phyloP scores from a whole-genome alignment of 352 stramenopile species.

The Phytophthora rubi region DNA sequence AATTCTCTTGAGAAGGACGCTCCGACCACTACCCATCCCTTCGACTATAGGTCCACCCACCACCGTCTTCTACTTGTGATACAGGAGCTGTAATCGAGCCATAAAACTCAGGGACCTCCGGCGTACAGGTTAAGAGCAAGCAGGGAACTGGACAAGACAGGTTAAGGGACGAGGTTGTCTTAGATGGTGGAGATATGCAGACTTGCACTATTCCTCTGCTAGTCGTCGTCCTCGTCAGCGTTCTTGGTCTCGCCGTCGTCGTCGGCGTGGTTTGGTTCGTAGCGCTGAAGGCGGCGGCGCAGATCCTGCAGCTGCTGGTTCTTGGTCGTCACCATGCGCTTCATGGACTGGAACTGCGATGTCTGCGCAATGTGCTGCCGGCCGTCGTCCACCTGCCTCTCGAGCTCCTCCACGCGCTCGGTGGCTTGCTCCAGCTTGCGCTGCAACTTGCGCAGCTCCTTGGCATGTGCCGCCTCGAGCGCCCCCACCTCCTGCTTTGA shows the following conservation, averaged over 20 bases:
- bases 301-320: slow-evolving; percentile 80
- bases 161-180: neutral
- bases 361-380: slow-evolving; percentile 78
- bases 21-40: neutral
- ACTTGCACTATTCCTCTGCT: slow-evolving; percentile 11
- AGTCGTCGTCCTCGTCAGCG: slow-evolving; percentile 56
- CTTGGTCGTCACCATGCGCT: slow-evolving; percentile 82
- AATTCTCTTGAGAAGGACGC: slow-evolving; percentile 46
- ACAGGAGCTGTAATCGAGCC: neutral
- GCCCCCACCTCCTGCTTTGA: slow-evolving; percentile 56
- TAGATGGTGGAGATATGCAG: slow-evolving; percentile 1
- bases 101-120: neutral
- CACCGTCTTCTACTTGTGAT: neutral
- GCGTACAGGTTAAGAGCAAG: neutral
- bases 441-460: slow-evolving; percentile 61
- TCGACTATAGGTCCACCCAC: neutral
- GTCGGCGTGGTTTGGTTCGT: slow-evolving; percentile 69
- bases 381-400: slow-evolving; percentile 61
- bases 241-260: slow-evolving; percentile 62
- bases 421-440: slow-evolving; percentile 61
- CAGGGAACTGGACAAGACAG: neutral
- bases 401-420: slow-evolving; percentile 62
- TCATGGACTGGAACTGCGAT: slow-evolving; percentile 87
- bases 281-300: slow-evolving; percentile 71
- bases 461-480: slow-evolving; percentile 54